Percentiles rank a stretch among this genome's conserved stretches.
Conservation (phyloP, 1,284 basidiomycete species). For the Malassezia sp. region DNA sequence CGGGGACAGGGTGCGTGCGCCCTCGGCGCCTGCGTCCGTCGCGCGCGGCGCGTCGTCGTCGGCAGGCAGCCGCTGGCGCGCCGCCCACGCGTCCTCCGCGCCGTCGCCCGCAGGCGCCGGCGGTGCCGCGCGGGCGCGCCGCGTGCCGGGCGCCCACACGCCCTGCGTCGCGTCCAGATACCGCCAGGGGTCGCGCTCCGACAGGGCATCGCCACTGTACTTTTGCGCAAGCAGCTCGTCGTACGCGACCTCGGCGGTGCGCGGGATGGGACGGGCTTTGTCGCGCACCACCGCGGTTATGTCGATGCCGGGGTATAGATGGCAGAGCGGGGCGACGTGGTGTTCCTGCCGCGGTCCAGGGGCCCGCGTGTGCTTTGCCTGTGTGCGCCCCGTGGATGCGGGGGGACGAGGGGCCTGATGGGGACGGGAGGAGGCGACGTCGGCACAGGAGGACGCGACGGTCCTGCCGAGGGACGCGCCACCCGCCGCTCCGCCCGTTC, state of each 20-base stretch:
- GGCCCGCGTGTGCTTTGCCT: not conserved
- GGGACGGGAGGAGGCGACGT: too few relatives aligned
- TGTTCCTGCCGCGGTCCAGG: constrained; percentile 25
- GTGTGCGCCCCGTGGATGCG: constrained; percentile 11
- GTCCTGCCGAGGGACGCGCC: too few relatives aligned
- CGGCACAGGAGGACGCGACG: too few relatives aligned
- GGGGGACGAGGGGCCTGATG: not conserved
- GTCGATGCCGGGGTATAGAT: constrained; percentile 30
- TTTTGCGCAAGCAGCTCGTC: constrained; percentile 34
- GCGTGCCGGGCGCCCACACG: constrained; percentile 26
- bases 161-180: constrained; percentile 28
- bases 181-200: constrained; percentile 28
- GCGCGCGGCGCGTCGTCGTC: too few relatives aligned
- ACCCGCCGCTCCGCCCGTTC: too few relatives aligned
- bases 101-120: too few relatives aligned
- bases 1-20: too few relatives aligned
- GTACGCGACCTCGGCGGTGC: constrained; percentile 22
- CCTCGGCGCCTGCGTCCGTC: too few relatives aligned
- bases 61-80: not conserved
- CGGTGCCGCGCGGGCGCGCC: too few relatives aligned
- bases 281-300: constrained; percentile 7
- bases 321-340: constrained; percentile 29
- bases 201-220: too few relatives aligned
- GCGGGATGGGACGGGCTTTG: constrained; percentile 6
- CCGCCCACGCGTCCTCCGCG: too few relatives aligned